Conservation (phyloP, 2,329 filamentous ascomycete species). For the Sclerotinia minor region DNA sequence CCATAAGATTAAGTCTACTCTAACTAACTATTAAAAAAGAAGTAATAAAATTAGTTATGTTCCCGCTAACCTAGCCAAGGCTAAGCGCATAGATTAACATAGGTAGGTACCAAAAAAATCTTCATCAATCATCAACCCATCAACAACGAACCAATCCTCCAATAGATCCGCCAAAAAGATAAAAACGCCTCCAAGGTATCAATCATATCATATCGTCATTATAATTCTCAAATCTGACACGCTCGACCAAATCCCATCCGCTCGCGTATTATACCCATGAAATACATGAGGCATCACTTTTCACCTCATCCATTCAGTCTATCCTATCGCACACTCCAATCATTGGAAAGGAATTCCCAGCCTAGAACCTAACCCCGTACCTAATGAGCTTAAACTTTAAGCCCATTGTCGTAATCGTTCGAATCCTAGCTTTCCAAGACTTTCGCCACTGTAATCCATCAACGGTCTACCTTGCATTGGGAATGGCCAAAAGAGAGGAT, state of each 20-base stretch:
- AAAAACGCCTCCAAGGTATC: constrained; percentile 22
- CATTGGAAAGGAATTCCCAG: background rate
- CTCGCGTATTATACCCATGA: background rate
- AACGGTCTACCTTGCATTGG: constrained; percentile 39
- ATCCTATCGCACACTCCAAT: background rate
- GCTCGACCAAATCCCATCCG: too few relatives aligned
- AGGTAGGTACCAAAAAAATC: too few relatives aligned
- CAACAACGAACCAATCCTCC: background rate
- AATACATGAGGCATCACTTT: background rate
- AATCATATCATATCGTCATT: background rate
- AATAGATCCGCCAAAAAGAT: background rate
- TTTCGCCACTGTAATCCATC: constrained; percentile 22
- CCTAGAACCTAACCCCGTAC: background rate
- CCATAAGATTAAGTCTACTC: too few relatives aligned
- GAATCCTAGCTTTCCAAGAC: constrained; percentile 9
- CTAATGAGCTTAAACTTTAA: background rate
- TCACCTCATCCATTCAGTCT: background rate
- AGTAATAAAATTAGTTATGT: too few relatives aligned
- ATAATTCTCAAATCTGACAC: background rate
- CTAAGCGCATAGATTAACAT: too few relatives aligned
- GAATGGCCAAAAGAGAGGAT: constrained; percentile 40
- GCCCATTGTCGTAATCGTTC: background rate
- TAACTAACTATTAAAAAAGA: too few relatives aligned
- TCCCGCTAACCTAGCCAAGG: too few relatives aligned
- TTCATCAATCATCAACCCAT: too few relatives aligned